These are phyloP conservation scores for Pythium periplocum DNA, from an alignment of 352 stramenopile species.

Conservation along the genomic window DNA sequence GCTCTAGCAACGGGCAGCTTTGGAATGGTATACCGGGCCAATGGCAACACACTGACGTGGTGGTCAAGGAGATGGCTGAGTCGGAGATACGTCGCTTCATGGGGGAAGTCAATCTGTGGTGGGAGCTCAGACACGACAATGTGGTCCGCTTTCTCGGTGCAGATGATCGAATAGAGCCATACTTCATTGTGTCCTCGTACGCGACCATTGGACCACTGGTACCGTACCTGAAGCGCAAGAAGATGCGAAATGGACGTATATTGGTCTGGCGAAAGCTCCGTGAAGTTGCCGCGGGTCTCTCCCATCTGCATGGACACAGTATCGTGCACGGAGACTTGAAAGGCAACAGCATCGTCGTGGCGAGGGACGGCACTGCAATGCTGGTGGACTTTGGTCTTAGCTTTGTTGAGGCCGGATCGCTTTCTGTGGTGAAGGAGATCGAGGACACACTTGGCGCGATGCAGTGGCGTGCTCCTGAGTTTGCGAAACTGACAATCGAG, in stretches of 20 bases:
- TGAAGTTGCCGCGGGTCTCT: constrained; percentile 15
- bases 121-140: constrained; percentile 10
- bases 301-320: constrained; percentile 11
- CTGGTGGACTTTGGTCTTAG: constrained; percentile 25
- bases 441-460: neutral
- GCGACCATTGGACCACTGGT: constrained; percentile 11
- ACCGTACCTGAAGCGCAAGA: constrained; percentile 10
- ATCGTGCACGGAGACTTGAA: constrained; percentile 24
- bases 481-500: neutral
- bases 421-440: neutral
- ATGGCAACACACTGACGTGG: constrained; percentile 8
- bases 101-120: constrained; percentile 15
- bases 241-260: neutral
- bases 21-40: constrained; percentile 15
- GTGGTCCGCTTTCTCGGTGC: constrained; percentile 17
- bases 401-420: neutral
- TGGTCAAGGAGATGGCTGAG: constrained; percentile 11
- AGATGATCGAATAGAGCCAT: constrained; percentile 12
- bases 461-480: constrained; percentile 15
- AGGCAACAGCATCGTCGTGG: constrained; percentile 25
- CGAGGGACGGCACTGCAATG: constrained; percentile 15
- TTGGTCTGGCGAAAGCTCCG: constrained; percentile 11
- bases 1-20: constrained; percentile 1
- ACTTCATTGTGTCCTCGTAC: constrained; percentile 18
- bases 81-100: constrained; percentile 10